These are phyloP conservation scores for Curvularia sp. DNA, from an alignment of 2,329 filamentous ascomycete species.

Conservation along the genomic window DNA sequence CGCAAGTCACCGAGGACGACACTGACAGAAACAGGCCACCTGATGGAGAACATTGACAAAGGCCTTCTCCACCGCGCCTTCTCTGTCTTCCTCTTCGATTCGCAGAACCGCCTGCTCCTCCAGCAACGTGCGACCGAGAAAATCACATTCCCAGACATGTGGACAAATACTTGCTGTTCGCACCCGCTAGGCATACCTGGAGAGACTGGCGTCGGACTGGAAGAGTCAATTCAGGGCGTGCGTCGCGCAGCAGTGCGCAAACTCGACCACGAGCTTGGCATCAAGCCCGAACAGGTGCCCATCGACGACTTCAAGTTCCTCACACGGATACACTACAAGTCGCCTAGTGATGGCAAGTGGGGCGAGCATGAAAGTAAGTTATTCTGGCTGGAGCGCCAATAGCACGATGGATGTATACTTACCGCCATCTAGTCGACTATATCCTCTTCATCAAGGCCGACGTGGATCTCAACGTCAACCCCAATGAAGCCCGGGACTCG, in stretches of 20 bases:
- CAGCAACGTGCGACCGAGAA: conserved; percentile 96
- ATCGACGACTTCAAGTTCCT: conserved; percentile 91
- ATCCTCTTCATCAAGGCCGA: conserved; percentile 94
- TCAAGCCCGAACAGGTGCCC: conserved; percentile 86
- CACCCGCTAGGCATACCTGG: conserved; percentile 90
- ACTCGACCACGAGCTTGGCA: conserved; percentile 92
- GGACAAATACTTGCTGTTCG: conserved; percentile 99
- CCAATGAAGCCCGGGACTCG: conserved; percentile 87
- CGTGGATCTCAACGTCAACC: conserved; percentile 80
- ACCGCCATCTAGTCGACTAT: conserved; percentile 77
- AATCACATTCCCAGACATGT: conserved; percentile 99
- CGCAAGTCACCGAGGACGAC: neutral
- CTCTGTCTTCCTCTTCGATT: conserved; percentile 97
- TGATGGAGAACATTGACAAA: conserved; percentile 98
- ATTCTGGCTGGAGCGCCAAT: neutral
- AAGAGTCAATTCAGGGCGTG: conserved; percentile 81
- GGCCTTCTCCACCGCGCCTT: conserved; percentile 96
- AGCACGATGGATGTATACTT: conserved; percentile 21
- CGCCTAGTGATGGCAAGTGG: conserved; percentile 96
- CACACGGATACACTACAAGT: conserved; percentile 97
- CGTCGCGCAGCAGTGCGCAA: conserved; percentile 94
- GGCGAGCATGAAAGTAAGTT: conserved; percentile 93
- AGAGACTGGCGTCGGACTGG: conserved; percentile 84
- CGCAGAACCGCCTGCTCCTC: conserved; percentile 87
- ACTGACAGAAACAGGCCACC: conserved; percentile 70